Conservation (phyloP, 345 rosid genomes). For the Psidium guajava region DNA sequence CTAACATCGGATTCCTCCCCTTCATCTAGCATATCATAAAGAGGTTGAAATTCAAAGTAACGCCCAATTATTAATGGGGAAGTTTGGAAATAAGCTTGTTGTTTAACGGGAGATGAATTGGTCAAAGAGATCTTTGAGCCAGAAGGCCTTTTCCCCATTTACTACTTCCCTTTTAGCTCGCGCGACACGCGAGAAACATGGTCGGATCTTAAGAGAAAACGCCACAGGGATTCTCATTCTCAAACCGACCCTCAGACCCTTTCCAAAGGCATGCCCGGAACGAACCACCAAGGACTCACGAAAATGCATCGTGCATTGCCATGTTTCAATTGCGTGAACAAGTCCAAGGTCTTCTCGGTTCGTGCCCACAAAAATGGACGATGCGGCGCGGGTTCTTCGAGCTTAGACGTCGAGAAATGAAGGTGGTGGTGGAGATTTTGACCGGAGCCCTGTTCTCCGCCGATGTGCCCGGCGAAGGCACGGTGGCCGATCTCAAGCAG, state of each 20-base stretch:
- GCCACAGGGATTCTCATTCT: neutral
- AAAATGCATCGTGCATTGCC: neutral
- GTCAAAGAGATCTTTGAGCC: neutral
- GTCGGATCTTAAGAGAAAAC: neutral
- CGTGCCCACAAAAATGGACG: neutral
- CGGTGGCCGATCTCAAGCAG: constrained; percentile 41
- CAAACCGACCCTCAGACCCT: neutral
- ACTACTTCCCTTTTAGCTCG: neutral
- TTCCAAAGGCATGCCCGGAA: neutral
- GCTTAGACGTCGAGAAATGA: constrained; percentile 22
- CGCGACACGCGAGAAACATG: neutral
- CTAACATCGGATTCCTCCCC: neutral
- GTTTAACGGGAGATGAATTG: neutral
- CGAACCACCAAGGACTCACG: neutral
- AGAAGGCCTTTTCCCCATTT: neutral
- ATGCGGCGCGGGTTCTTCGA: neutral
- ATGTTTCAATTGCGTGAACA: neutral
- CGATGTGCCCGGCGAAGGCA: constrained; percentile 36
- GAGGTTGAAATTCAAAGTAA: neutral
- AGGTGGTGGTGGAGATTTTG: constrained; percentile 53
- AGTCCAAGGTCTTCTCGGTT: neutral
- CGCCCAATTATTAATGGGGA: neutral
- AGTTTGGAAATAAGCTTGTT: neutral
- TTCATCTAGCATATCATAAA: neutral
- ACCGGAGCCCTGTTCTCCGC: constrained; percentile 47